Evolutionary conservation across 139 green algal species (phyloP).

Genomic region (Spirogloea muscicola): DNA sequence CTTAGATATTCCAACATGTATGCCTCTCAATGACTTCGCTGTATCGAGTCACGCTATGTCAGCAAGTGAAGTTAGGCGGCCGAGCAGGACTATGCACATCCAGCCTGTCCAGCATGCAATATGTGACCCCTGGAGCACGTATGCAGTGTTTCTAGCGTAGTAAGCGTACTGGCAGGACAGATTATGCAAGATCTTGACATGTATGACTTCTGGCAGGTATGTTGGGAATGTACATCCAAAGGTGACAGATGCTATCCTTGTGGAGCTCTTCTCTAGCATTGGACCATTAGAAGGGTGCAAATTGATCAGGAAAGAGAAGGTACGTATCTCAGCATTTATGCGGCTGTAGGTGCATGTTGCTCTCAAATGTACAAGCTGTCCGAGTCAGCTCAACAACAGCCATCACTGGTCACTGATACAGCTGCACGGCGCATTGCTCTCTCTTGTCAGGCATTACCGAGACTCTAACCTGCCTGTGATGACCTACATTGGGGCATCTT

Average conservation of each 20-base stretch:
- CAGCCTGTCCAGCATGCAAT: too few relatives aligned
- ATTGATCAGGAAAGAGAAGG: slow-evolving; percentile 43
- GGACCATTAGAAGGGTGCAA: slow-evolving; percentile 35
- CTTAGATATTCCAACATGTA: too few relatives aligned
- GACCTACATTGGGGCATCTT: background rate
- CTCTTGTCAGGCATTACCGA: background rate
- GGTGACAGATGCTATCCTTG: slow-evolving; percentile 28
- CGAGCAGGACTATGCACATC: too few relatives aligned
- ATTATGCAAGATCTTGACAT: too few relatives aligned
- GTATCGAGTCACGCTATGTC: too few relatives aligned
- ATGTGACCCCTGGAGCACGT: too few relatives aligned
- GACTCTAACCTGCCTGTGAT: background rate
- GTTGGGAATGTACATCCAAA: slow-evolving; percentile 39
- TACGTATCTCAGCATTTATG: slow-evolving; percentile 15
- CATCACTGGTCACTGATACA: background rate
- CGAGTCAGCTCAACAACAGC: background rate
- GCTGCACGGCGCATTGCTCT: background rate
- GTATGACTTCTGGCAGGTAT: slow-evolving; percentile 24
- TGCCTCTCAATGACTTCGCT: too few relatives aligned
- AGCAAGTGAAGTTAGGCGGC: too few relatives aligned
- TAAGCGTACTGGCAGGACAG: too few relatives aligned
- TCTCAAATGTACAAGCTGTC: background rate
- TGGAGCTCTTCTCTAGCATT: slow-evolving; percentile 25
- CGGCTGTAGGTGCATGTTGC: background rate
- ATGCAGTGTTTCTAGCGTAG: too few relatives aligned